phyloP scores from a whole-genome alignment of 208 protist species.

The Trypanosoma scelopori region DNA sequence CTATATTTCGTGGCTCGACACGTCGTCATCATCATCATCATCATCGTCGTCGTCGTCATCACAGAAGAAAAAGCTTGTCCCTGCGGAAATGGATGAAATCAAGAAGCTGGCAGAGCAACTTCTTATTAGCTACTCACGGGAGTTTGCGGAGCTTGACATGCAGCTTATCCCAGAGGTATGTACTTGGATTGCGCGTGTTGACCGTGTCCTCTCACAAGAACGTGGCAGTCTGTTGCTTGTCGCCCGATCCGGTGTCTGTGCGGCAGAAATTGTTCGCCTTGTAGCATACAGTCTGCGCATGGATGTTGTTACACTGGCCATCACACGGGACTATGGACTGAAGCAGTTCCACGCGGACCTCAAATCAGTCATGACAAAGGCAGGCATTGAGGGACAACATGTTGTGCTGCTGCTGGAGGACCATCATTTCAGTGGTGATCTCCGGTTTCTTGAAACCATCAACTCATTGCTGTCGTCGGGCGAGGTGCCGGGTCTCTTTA shows the following conservation, averaged over 20 bases:
- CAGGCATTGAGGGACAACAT: conserved; percentile 90
- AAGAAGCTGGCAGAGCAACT: conserved; percentile 71
- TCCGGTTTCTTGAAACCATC: conserved; percentile 91
- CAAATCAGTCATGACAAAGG: conserved; percentile 89
- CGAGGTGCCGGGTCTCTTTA: conserved; percentile 96
- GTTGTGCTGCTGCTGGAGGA: conserved; percentile 95
- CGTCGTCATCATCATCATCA: not conserved
- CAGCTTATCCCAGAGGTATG: conserved; percentile 96
- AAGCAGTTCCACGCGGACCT: conserved; percentile 95
- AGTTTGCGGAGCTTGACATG: conserved; percentile 92
- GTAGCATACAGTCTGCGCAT: conserved; percentile 90
- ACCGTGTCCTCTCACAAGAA: conserved; percentile 94
- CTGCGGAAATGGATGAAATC: conserved; percentile 61
- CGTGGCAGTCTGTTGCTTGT: conserved; percentile 94
- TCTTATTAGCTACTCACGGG: conserved; percentile 90
- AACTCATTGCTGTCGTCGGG: conserved; percentile 96
- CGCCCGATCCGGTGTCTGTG: conserved; percentile 93
- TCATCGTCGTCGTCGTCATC: not conserved
- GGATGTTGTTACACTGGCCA: conserved; percentile 87
- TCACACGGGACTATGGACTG: conserved; percentile 91
- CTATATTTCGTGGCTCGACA: conserved; percentile 62
- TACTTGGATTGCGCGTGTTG: conserved; percentile 91
- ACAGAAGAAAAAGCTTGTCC: conserved; percentile 50
- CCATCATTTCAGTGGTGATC: conserved; percentile 89
- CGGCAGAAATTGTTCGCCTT: conserved; percentile 88